Conservation (phyloP, 306 rosid species). For the Sicyos baderoa region DNA sequence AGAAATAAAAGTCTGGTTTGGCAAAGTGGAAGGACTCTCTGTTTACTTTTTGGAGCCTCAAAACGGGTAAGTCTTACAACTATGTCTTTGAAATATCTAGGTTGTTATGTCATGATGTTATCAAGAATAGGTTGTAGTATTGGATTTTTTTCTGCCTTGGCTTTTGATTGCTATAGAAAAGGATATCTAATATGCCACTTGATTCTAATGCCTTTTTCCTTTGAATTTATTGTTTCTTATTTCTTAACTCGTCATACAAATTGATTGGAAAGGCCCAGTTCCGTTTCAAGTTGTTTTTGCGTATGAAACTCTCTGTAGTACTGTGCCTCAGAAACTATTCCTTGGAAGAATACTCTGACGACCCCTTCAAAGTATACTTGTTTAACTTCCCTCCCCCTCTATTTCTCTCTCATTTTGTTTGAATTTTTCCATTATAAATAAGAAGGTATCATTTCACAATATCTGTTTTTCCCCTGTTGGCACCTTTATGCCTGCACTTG, state of each 20-base stretch:
- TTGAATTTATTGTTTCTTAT: neutral
- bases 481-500: no score
- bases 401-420: neutral
- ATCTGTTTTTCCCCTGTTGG: no score
- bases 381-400: neutral
- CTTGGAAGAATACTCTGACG: neutral
- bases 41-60: constrained; percentile 95
- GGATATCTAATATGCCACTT: neutral
- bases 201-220: neutral
- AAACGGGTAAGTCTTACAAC: constrained; percentile 57
- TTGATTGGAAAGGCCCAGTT: neutral
- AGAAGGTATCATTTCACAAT: neutral
- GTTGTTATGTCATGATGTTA: neutral
- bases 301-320: neutral
- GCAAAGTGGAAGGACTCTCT: constrained; percentile 87
- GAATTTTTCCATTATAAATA: neutral
- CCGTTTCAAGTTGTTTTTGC: neutral
- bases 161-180: neutral
- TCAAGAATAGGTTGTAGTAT: neutral
- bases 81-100: neutral
- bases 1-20: constrained; percentile 86
- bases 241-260: neutral
- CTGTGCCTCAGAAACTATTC: no score
- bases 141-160: neutral
- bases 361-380: neutral